Percentiles rank a stretch among this genome's conserved stretches.
Conservation (phyloP, 768 basidiomycete genomes). For the Panaeolus papilionaceus region DNA sequence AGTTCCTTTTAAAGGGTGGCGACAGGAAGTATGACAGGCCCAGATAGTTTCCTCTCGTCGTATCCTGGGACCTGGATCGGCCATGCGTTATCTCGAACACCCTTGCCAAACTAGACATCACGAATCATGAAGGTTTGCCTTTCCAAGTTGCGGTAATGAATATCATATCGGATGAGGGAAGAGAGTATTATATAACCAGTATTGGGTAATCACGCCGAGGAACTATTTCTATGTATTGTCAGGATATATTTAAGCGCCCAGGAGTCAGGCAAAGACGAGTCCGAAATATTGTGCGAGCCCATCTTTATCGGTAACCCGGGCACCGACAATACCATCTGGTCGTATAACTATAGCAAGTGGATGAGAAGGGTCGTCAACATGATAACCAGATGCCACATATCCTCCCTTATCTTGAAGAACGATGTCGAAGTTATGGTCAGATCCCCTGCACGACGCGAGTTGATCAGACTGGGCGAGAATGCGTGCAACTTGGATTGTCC, state of each 20-base stretch:
- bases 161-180: too few species aligned
- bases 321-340: constrained; percentile 16
- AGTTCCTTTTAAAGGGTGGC: too few species aligned
- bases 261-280: background rate
- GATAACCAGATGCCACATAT: background rate
- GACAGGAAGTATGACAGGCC: too few species aligned
- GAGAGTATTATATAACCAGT: too few species aligned
- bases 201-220: too few species aligned
- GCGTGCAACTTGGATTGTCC: background rate
- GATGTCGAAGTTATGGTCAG: background rate
- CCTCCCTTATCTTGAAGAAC: background rate
- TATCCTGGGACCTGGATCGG: too few species aligned
- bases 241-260: background rate
- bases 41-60: too few species aligned
- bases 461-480: background rate
- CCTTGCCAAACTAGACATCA: too few species aligned
- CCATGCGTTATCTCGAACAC: too few species aligned
- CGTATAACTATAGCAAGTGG: background rate
- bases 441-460: background rate
- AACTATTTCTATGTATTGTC: too few species aligned
- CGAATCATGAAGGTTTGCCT: too few species aligned
- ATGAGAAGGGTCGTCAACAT: background rate
- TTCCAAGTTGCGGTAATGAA: too few species aligned
- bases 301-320: background rate
- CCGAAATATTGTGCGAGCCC: background rate